Evolutionary conservation across 2,329 filamentous ascomycete genomes (phyloP), one percentile per base, ranked within the genome.

Genomic region (Dactylellina drechsleri): DNA sequence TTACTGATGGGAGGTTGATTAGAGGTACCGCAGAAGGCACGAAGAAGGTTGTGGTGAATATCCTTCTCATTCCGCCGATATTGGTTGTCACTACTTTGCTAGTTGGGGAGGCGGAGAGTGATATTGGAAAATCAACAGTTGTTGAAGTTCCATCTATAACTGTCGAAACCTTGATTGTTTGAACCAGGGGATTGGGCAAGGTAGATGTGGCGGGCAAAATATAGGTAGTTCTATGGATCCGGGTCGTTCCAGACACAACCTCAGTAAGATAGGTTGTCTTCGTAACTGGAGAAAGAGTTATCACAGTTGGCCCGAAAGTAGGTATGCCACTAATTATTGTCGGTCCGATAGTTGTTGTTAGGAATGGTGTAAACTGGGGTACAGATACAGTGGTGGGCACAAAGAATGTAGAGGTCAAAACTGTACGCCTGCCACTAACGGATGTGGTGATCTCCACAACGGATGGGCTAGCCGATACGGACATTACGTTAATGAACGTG

Each of bases 321-420:
- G 71, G 71, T 4, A 75, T 45, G 6, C 71, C 71, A 41, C 65
- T 75, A 36, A 75, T 68, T n/a, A 75, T 56, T 36, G 71, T 75
- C 16, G 71, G 71, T 1, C 57, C 71, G 15, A 68, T 31, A 13
- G 71, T 75, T 6, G 71, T 75, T 16, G 64, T 68, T 0, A 75
- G 59, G 53, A 59, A 75, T 18, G 71, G 71, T 7, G 64, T 68
- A 16, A 68, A 75, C 45, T 75, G 71, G 0, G 71, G 71, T 23
- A 75, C 47, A 0, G 31, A 15, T 4, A 50, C 52, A 10, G 71
- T 75, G 7, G 28, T 26, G 6, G 64, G 71, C 4, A 68, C n/a
- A 53, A 59, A 75, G 31, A 74, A 64, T 0, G 71, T 75, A 18
- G 71, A 68, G 4, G 71, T 59, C 10, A 75, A 26, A 7, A 75